Evolutionary conservation across 202 grass and related monocot genomes (phyloP).

Genomic region (Carex arenaria): DNA sequence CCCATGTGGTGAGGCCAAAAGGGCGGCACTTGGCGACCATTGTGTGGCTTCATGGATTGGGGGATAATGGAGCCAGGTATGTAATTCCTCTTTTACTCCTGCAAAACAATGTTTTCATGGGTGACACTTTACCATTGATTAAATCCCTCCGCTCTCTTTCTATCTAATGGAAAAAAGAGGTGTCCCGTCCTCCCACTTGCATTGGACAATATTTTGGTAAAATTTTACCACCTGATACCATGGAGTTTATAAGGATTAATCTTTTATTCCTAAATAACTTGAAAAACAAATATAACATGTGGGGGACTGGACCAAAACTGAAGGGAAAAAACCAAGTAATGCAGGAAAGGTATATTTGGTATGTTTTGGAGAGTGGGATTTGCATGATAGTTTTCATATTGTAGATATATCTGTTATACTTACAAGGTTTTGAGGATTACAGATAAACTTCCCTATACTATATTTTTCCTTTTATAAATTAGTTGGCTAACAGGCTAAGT

Average conservation of each 20-base stretch:
- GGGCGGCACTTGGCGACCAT: constrained; percentile 82
- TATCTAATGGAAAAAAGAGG: background rate
- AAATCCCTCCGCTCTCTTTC: background rate
- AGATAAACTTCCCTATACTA: background rate
- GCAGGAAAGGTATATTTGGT: background rate
- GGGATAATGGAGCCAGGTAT: constrained; percentile 96
- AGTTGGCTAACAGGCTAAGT: background rate
- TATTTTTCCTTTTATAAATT: background rate
- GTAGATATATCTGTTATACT: background rate
- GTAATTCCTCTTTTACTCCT: background rate
- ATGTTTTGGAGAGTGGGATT: background rate
- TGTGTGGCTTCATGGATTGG: constrained; percentile 96
- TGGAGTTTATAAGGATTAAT: no score
- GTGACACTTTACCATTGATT: background rate
- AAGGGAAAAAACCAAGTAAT: background rate
- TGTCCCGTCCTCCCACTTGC: background rate
- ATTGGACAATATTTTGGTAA: background rate
- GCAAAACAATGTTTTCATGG: background rate
- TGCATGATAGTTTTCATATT: background rate
- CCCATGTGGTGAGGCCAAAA: constrained; percentile 95
- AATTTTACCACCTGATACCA: background rate
- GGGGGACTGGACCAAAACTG: background rate
- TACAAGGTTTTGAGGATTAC: background rate
- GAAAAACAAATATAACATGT: background rate
- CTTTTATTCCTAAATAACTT: background rate